A percentile compares a stretch with the other conserved stretches of the same genome.
phyloP scores from a whole-genome alignment of 2,329 filamentous ascomycete genomes.

The Xylaria hypoxylon region DNA sequence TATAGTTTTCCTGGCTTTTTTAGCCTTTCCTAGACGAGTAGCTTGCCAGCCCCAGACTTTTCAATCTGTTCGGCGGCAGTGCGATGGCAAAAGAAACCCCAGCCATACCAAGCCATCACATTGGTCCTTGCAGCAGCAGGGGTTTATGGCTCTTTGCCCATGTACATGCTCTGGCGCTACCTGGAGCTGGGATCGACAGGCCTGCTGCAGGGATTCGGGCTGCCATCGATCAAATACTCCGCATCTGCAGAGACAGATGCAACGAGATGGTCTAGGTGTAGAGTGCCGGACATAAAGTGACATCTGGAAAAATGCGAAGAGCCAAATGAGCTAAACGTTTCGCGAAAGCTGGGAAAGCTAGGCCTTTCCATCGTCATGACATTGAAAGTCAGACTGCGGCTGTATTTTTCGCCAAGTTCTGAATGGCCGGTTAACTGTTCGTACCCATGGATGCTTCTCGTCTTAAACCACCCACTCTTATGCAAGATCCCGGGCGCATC shows the following conservation, averaged over 20 bases:
- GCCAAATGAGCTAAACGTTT: conserved; percentile 33
- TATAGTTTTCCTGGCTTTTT: conserved; percentile 32
- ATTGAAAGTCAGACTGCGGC: conserved; percentile 35
- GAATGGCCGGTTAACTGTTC: conserved; percentile 44
- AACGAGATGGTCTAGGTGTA: conserved; percentile 20
- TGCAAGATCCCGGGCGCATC: conserved; percentile 40
- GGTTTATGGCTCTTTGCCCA: conserved; percentile 42
- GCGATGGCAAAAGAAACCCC: conserved; percentile 28
- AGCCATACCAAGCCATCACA: conserved; percentile 33
- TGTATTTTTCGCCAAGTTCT: conserved; percentile 42
- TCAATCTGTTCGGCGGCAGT: conserved; percentile 33
- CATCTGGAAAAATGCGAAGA: conserved; percentile 43
- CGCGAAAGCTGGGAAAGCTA: conserved; percentile 28
- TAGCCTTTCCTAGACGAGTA: conserved; percentile 31
- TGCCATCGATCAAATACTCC: conserved; percentile 40
- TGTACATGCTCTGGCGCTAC: conserved; percentile 44
- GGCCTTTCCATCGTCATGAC: conserved; percentile 32
- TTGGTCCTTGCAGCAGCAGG: conserved; percentile 41
- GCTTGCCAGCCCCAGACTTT: conserved; percentile 28
- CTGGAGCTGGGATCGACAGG: conserved; percentile 48
- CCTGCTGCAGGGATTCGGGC: conserved; percentile 44
- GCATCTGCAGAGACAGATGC: conserved; percentile 32
- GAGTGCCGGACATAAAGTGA: conserved; percentile 39
- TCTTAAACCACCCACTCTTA: conserved; percentile 38
- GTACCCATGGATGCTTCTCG: conserved; percentile 38